Percentiles rank a stretch among this genome's conserved stretches.
phyloP scores from a whole-genome alignment of 495 filamentous ascomycete species.

The Neurospora sp. region DNA sequence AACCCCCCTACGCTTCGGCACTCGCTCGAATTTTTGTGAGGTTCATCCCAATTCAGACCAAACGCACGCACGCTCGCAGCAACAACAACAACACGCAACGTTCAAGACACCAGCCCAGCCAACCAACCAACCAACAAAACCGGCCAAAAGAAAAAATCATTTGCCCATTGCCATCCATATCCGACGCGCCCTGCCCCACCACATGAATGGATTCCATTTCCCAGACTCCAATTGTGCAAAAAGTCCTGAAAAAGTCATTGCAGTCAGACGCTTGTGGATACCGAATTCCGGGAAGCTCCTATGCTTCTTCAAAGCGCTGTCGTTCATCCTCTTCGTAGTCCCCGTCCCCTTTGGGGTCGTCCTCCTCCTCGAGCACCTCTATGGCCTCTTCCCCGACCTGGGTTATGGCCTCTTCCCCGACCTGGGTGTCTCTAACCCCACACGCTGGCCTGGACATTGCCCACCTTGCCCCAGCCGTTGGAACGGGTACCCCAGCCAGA shows the following conservation, averaged over 20 bases:
- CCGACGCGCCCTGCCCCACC: not conserved
- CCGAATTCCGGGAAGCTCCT: not conserved
- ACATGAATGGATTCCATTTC: not conserved
- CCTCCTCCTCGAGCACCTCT: not conserved
- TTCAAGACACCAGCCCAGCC: not conserved
- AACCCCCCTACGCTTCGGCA: not conserved
- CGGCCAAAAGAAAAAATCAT: conserved; percentile 1
- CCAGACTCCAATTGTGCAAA: conserved; percentile 6
- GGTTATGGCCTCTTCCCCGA: not conserved
- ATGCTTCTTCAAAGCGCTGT: not conserved
- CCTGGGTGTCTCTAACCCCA: conserved; percentile 48
- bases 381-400: not conserved
- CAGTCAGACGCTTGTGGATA: not conserved
- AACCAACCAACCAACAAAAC: conserved; percentile 2
- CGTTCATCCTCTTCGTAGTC: not conserved
- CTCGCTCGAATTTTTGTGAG: not conserved
- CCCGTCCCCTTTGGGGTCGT: not conserved
- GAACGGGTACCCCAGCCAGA: conserved; percentile 62
- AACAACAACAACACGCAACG: conserved; percentile 3
- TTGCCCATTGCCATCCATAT: not conserved
- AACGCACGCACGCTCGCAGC: not conserved
- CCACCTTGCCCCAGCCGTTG: conserved; percentile 66
- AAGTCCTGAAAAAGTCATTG: not conserved
- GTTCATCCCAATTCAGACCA: not conserved
- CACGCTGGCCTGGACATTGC: conserved; percentile 63